Evolutionary conservation across 2,329 filamentous ascomycete species (phyloP), one percentile per base, ranked within the genome.

Genomic region (Neopestalotiopsis clavispora): DNA sequence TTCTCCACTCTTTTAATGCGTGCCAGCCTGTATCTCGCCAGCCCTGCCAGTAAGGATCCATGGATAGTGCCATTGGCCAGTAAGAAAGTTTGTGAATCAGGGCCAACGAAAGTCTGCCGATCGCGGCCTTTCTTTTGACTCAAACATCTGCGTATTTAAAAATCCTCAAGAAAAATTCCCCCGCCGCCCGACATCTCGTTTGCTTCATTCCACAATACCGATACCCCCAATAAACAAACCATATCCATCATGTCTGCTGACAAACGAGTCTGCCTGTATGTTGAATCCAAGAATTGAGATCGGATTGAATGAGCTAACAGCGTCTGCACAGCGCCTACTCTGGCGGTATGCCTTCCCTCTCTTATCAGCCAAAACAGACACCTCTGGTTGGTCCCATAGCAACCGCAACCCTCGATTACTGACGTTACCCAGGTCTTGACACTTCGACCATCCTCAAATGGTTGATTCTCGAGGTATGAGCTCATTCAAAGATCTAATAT

Each of bases 381-480:
- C 14, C 34, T 34, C 13, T 23, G 6, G 14, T 17, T 13, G 14
- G 1, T 14, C 14, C 42, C 20, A 34, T 40, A n/a, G 10, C 10
- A n/a, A 38, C 10, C 34, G 23, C 28, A 65, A 42, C 45, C 57
- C 32, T 32, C n/a, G n/a, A 67, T 28, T 34, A 38, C 30, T 42
- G n/a, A 62, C 38, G 14, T n/a, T 62, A 9, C 30, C 12, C 10
- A 79, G 82, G 81, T 63, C 79, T 84, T 20, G 81, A 84, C 70
- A 84, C 82, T 65, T 80, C 77, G 32, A 80, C 78, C 5, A 84
- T 84, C 68, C 75, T 83, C 28, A 77, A 76, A 70, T 84, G 79
- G 79, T 78, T 84, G 14, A 77, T 83, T 61, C 68, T 72, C 20
- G 45, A 52, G 45, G 45, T 52, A 9, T 9, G 45, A n/a, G 9